Conservation (phyloP, 148 eudicot species). For the Tetragonia tetragonoides region DNA sequence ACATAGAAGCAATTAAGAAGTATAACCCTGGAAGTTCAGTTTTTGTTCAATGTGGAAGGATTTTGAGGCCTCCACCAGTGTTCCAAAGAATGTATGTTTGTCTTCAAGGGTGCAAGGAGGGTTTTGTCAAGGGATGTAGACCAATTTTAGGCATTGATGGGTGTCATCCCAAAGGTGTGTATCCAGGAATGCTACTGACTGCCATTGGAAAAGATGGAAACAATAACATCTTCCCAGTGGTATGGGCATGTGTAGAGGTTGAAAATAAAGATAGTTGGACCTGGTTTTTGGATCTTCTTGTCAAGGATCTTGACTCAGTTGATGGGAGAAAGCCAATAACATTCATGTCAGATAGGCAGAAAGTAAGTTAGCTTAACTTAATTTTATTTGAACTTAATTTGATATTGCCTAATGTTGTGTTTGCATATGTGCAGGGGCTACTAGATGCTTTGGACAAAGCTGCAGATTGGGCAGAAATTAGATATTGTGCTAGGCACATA, state of each 20-base stretch:
- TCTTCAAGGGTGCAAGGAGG: background rate
- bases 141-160: conserved; percentile 13
- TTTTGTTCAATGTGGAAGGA: background rate
- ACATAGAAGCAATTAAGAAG: background rate
- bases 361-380: background rate
- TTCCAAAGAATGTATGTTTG: background rate
- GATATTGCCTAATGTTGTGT: too few relatives aligned
- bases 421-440: background rate
- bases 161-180: background rate
- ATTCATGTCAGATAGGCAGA: conserved; percentile 10
- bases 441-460: background rate
- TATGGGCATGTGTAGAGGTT: conserved; percentile 1
- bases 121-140: background rate
- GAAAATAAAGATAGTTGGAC: background rate
- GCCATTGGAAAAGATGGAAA: background rate
- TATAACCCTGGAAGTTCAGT: background rate
- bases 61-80: background rate
- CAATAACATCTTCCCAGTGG: background rate
- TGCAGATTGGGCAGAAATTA: background rate
- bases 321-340: background rate
- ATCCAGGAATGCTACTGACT: background rate
- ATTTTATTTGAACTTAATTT: background rate
- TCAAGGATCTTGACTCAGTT: background rate
- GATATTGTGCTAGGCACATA: background rate
- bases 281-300: background rate